Evolutionary conservation across 2,329 filamentous ascomycete species (phyloP).

Genomic region (Aspergillus viridinutans): DNA sequence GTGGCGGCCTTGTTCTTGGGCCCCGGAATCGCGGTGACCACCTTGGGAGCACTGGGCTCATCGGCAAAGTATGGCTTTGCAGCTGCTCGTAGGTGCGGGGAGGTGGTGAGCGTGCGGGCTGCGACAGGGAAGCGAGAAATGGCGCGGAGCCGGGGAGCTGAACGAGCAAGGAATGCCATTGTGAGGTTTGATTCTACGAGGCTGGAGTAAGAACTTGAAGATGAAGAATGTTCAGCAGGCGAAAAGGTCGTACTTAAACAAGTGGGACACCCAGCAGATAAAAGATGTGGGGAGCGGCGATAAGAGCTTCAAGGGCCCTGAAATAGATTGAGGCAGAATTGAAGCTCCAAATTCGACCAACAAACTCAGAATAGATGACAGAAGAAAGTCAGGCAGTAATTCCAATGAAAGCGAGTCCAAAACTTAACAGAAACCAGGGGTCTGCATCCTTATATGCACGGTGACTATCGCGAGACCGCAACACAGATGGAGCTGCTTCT

Average conservation of each 20-base stretch:
- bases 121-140: constrained; percentile 29
- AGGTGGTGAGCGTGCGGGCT: constrained; percentile 33
- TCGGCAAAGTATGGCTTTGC: constrained; percentile 54
- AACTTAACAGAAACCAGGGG: neutral
- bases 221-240: neutral
- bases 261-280: neutral
- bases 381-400: neutral
- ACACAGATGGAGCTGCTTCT: constrained; percentile 15
- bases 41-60: constrained; percentile 53
- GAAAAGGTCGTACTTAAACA: neutral
- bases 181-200: constrained; percentile 2
- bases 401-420: neutral
- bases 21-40: constrained; percentile 65
- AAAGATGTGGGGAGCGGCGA: neutral
- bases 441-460: constrained; percentile 1
- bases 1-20: constrained; percentile 67
- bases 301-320: neutral
- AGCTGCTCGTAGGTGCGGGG: constrained; percentile 30
- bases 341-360: neutral
- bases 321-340: neutral
- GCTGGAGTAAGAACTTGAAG: neutral
- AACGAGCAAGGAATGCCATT: constrained; percentile 38
- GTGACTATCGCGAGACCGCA: constrained; percentile 10
- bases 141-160: constrained; percentile 31
- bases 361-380: neutral